Base-by-base conservation (phyloP, 140 eudicot species). In the Flaveria floridana region DNA sequence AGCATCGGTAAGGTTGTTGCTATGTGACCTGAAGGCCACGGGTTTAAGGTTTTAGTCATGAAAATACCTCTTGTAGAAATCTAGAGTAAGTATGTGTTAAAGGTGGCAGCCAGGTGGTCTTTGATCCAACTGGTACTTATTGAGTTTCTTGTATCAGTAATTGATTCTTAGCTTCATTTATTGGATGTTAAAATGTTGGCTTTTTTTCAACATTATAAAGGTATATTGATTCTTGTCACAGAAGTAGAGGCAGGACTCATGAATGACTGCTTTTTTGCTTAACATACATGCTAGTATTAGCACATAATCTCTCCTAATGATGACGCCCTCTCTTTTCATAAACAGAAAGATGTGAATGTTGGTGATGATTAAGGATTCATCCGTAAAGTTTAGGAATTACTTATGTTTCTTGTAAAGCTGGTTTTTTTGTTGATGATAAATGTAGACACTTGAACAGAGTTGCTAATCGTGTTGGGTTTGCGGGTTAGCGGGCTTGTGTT, bases 251-350 rank as follows among this genome's bases (percentile, higher is more conserved):
- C 47, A 63, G 6, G 34, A 63, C 13, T 8, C 50, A 37, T 37
- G 19, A 37, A n/a, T 66, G 53, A 18, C 9, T 66, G 50, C n/a
- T 66, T 5, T 61, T 44, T 20, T 44, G 46, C 48, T 61, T 46
- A 16, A 66, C 9, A 15, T 18, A 26, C 15, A 61, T 74, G 62
- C 50, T 74, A 25, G 75, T 58, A 59, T 62, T 61, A 44, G 71
- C 71, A 62, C 39, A 25, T 46, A 63, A 75, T 69, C 28, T 68
- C 52, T 77, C 73, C 21, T 25, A 12, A 68, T 68, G 42, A 77
- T 77, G 30, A 25, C 25, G 74, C 18, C 30, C 25, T 76, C 47
- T 42, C 56, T 64, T 53, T 66, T 21, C 10, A 53, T 26, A 10
- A n/a, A 56, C 44, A 41, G 34, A 21, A 67, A 67, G 39, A 56